These are phyloP conservation scores for Fusarium sp. DNA, from an alignment of 2,329 filamentous ascomycete genomes.

Conservation along the genomic window DNA sequence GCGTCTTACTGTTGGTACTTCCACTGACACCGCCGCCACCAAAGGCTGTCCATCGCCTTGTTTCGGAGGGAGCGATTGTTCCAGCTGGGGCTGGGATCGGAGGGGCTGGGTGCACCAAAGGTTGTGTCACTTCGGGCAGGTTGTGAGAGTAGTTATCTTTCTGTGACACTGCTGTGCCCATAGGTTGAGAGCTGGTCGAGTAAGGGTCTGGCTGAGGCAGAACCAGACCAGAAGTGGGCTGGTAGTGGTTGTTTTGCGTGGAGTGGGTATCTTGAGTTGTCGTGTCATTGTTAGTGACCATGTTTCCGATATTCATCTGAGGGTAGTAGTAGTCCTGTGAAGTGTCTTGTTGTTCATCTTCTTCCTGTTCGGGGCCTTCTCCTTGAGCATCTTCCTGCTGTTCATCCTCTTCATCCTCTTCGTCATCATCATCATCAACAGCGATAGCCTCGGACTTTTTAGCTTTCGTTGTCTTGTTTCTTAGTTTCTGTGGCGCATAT, in stretches of 20 bases:
- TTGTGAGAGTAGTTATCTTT: slow-evolving; percentile 25
- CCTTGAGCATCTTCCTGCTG: slow-evolving; percentile 24
- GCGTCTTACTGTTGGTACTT: slow-evolving; percentile 4
- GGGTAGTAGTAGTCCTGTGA: slow-evolving; percentile 46
- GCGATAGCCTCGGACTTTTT: slow-evolving; percentile 28
- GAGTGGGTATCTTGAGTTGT: slow-evolving; percentile 34
- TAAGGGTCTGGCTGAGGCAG: slow-evolving; percentile 44
- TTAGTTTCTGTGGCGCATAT: slow-evolving; percentile 54
- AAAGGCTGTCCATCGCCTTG: slow-evolving; percentile 21
- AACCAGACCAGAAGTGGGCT: slow-evolving; percentile 43
- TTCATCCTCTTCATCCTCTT: slow-evolving; percentile 29
- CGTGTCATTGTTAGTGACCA: slow-evolving; percentile 43
- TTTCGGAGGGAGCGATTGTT: slow-evolving; percentile 28
- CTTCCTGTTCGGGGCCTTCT: slow-evolving; percentile 32
- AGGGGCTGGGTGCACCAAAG: slow-evolving; percentile 14
- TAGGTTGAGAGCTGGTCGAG: slow-evolving; percentile 28
- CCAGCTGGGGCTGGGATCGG: slow-evolving; percentile 24
- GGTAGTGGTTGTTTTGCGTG: slow-evolving; percentile 47
- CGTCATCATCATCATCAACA: slow-evolving; percentile 29
- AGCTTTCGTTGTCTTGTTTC: slow-evolving; percentile 38
- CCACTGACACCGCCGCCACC: background rate
- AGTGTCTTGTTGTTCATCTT: slow-evolving; percentile 17
- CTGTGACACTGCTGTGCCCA: slow-evolving; percentile 31
- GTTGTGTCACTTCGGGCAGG: slow-evolving; percentile 28
- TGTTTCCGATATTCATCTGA: slow-evolving; percentile 48